These are phyloP conservation scores for Ustilago curta DNA, from an alignment of 1,284 basidiomycete species.

Conservation along the genomic window DNA sequence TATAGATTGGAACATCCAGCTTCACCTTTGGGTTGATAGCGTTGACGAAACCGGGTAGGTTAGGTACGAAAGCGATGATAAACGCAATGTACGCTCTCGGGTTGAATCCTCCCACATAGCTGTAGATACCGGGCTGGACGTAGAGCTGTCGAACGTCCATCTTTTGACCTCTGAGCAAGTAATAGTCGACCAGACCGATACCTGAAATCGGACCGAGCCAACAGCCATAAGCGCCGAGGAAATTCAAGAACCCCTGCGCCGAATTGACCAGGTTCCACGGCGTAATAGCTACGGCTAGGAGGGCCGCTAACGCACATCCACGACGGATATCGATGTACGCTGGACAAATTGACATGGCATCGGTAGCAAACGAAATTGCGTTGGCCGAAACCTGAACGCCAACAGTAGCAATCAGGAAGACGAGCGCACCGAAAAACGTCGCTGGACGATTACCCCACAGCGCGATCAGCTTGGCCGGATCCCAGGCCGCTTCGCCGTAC, in stretches of 20 bases:
- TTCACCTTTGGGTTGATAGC: conserved; percentile 31
- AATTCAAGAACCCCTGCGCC: conserved; percentile 31
- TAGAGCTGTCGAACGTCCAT: conserved; percentile 35
- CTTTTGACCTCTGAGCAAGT: conserved; percentile 14
- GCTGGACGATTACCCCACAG: conserved; percentile 16
- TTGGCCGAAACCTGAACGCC: conserved; percentile 36
- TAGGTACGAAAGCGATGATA: conserved; percentile 25
- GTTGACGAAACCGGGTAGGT: conserved; percentile 38
- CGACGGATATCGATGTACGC: conserved; percentile 27
- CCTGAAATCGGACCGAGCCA: conserved; percentile 27
- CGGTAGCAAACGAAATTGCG: conserved; percentile 30
- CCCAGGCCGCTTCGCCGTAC: conserved; percentile 35
- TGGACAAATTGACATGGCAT: conserved; percentile 28
- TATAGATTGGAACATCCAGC: conserved; percentile 30
- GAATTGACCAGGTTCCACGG: conserved; percentile 35
- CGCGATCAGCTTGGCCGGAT: conserved; percentile 24
- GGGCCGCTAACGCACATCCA: conserved; percentile 16
- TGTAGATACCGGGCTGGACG: conserved; percentile 30
- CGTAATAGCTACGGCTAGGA: conserved; percentile 20
- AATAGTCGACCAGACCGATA: conserved; percentile 32
- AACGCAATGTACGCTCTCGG: conserved; percentile 34
- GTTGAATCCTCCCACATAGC: conserved; percentile 28
- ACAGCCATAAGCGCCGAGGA: conserved; percentile 38
- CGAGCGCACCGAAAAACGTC: conserved; percentile 28
- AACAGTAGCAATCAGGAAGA: conserved; percentile 34